These are phyloP conservation scores for Trichoderma lentiforme DNA, from an alignment of 2,329 filamentous ascomycete species.

Conservation along the genomic window DNA sequence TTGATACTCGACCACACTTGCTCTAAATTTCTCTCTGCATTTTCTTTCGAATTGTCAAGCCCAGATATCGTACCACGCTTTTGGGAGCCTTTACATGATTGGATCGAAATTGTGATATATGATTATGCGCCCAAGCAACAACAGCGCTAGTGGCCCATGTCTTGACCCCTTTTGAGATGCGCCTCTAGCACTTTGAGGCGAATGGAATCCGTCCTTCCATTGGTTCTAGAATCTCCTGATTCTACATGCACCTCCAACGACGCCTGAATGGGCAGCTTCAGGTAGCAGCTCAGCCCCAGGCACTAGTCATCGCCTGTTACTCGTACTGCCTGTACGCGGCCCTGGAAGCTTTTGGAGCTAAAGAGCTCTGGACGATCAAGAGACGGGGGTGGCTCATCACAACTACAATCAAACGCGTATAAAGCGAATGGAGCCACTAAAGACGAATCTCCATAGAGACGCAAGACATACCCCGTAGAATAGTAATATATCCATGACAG, in stretches of 20 bases:
- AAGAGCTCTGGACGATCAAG: background rate
- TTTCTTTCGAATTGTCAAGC: background rate
- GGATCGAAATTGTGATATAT: background rate
- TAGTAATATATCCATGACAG: background rate
- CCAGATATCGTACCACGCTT: background rate
- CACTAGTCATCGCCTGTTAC: background rate
- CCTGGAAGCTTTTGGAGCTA: background rate
- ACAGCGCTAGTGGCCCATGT: background rate
- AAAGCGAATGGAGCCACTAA: background rate
- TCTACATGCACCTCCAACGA: background rate
- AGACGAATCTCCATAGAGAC: background rate
- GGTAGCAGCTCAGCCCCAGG: background rate
- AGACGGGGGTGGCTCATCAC: background rate
- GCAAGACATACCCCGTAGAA: background rate
- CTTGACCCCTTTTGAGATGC: background rate
- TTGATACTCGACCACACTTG: background rate
- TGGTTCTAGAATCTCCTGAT: slow-evolving; percentile 2
- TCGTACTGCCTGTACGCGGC: background rate
- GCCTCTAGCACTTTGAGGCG: background rate
- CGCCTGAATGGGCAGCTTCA: background rate
- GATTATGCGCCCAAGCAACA: background rate
- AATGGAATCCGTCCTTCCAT: background rate
- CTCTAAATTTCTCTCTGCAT: background rate
- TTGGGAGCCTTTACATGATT: background rate
- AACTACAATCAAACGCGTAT: background rate